Percentiles rank a stretch among this genome's conserved stretches.
These are phyloP conservation scores for Bertia moriformis DNA, from an alignment of 2,329 filamentous ascomycete genomes.

Conservation along the genomic window DNA sequence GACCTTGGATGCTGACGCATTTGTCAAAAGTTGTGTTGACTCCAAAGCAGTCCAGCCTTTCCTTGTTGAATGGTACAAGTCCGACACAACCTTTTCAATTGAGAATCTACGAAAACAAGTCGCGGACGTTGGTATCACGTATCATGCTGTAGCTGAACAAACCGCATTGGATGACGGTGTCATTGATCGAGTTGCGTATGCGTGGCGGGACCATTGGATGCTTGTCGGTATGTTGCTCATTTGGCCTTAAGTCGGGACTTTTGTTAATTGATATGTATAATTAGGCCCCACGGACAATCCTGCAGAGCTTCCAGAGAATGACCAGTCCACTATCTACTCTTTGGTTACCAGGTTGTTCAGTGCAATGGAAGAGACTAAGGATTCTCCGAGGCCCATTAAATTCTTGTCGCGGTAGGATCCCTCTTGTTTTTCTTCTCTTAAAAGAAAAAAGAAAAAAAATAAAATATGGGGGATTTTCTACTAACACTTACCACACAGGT, in stretches of 20 bases:
- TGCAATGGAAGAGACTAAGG: too few species aligned
- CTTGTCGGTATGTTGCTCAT: slow-evolving; percentile 21
- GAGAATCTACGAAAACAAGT: slow-evolving; percentile 21
- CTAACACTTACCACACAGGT: slow-evolving; percentile 27
- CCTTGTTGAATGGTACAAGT: slow-evolving; percentile 26
- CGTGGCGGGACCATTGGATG: slow-evolving; percentile 29
- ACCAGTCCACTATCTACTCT: slow-evolving; percentile 17
- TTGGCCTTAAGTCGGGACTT: slow-evolving; percentile 16
- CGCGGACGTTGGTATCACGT: slow-evolving; percentile 28
- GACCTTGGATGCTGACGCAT: too few species aligned
- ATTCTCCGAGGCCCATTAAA: too few species aligned
- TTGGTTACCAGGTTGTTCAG: slow-evolving; percentile 16
- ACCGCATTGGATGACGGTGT: slow-evolving; percentile 24
- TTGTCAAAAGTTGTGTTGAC: too few species aligned
- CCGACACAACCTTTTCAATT: slow-evolving; percentile 28
- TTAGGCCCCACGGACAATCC: too few species aligned
- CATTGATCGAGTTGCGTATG: slow-evolving; percentile 20
- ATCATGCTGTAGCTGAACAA: slow-evolving; percentile 23
- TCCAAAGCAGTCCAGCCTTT: slow-evolving; percentile 14
- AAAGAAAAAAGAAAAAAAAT: too few species aligned
- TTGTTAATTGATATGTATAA: too few species aligned
- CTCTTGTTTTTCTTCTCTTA: too few species aligned
- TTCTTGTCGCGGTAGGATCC: too few species aligned
- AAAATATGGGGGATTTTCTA: too few species aligned
- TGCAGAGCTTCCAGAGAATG: slow-evolving; percentile 14